phyloP scores from a whole-genome alignment of 2,329 filamentous ascomycete genomes.

The Fusarium sp. region DNA sequence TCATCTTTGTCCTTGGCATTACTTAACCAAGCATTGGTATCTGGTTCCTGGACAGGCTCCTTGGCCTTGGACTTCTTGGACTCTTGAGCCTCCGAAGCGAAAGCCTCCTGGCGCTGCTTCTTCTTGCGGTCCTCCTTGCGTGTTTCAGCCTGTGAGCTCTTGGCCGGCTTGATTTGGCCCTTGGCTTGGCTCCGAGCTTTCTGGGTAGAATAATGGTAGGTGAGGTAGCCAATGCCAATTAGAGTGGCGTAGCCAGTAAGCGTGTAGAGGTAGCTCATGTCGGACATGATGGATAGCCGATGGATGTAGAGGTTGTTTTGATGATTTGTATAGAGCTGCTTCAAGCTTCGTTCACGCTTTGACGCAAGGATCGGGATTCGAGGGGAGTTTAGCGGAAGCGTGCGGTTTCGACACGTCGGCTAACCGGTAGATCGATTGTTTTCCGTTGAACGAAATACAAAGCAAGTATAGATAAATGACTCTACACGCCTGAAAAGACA shows the following conservation, averaged over 20 bases:
- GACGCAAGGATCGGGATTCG: constrained; percentile 25
- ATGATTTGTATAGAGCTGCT: constrained; percentile 26
- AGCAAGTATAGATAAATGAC: constrained; percentile 17
- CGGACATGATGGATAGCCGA: constrained; percentile 50
- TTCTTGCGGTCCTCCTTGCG: constrained; percentile 62
- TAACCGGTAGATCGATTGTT: constrained; percentile 17
- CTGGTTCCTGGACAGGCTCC: constrained; percentile 44
- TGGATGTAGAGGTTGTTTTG: constrained; percentile 16
- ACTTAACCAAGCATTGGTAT: constrained; percentile 50
- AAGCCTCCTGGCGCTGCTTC: constrained; percentile 63
- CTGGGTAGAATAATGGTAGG: constrained; percentile 56
- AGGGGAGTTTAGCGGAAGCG: constrained; percentile 11
- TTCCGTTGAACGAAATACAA: constrained; percentile 7
- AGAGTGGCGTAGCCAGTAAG: constrained; percentile 56
- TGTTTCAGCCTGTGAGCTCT: constrained; percentile 51
- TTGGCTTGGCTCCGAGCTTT: constrained; percentile 53
- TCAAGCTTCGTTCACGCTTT: constrained; percentile 33
- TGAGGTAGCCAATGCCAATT: constrained; percentile 54
- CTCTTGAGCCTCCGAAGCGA: constrained; percentile 56
- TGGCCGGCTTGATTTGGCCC: constrained; percentile 50
- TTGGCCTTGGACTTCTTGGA: constrained; percentile 61
- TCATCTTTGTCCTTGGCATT: constrained; percentile 59
- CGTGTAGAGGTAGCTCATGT: constrained; percentile 56
- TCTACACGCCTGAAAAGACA: constrained; percentile 16
- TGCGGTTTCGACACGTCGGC: constrained; percentile 15